Evolutionary conservation across 2,329 filamentous ascomycete genomes (phyloP).

Genomic region (Phialocephala subalpina): DNA sequence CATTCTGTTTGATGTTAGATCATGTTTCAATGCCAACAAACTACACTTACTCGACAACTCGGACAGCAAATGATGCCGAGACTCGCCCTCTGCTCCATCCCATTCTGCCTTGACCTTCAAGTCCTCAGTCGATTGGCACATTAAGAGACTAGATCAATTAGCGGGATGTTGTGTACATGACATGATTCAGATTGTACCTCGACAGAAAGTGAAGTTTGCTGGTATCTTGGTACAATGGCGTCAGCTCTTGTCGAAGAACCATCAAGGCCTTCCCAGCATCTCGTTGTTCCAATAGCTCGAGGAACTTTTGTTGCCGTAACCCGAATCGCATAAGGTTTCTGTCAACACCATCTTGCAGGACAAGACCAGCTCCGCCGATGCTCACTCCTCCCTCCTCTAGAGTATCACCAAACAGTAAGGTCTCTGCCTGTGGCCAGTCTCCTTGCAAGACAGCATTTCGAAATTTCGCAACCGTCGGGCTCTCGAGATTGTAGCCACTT

Average conservation of each 20-base stretch:
- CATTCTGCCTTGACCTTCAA: conserved; percentile 80
- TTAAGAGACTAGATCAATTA: conserved; percentile 70
- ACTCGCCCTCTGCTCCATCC: conserved; percentile 82
- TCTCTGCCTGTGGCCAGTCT: conserved; percentile 86
- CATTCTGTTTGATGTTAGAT: conserved; percentile 64
- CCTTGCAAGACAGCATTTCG: conserved; percentile 81
- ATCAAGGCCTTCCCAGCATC: conserved; percentile 78
- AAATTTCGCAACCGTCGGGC: conserved; percentile 84
- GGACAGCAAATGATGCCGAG: conserved; percentile 77
- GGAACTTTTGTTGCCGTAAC: conserved; percentile 91
- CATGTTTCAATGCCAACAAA: not conserved
- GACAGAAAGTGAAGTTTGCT: conserved; percentile 83
- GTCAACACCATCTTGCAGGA: conserved; percentile 79
- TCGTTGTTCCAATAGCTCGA: conserved; percentile 83
- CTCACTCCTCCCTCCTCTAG: conserved; percentile 54
- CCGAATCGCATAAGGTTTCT: conserved; percentile 84
- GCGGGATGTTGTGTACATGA: not conserved
- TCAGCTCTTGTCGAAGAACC: conserved; percentile 88
- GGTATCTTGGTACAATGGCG: conserved; percentile 83
- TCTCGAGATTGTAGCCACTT: conserved; percentile 90
- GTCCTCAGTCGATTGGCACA: conserved; percentile 83
- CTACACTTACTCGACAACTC: conserved; percentile 78
- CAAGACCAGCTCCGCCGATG: conserved; percentile 65
- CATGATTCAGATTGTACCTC: conserved; percentile 54
- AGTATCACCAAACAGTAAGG: conserved; percentile 69